Percentiles rank a stretch among this genome's conserved stretches.
These are phyloP conservation scores for Sclerospora graminicola DNA, from an alignment of 352 stramenopile species.

Conservation along the genomic window DNA sequence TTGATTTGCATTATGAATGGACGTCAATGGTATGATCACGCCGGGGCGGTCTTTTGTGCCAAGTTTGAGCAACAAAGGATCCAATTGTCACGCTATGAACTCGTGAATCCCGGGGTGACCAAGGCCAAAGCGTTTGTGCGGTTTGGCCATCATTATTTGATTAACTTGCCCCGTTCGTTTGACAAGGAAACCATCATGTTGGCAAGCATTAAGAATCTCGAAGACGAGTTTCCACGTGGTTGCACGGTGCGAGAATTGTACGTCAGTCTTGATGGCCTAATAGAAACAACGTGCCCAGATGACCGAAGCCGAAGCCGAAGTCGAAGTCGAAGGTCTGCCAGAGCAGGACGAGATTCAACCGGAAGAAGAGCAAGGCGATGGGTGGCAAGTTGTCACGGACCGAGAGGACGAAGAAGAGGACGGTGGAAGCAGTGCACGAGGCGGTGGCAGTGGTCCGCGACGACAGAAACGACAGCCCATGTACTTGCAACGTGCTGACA, in stretches of 20 bases:
- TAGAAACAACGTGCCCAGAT: conserved; percentile 27
- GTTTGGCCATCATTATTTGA: conserved; percentile 75
- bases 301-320: conserved; percentile 8
- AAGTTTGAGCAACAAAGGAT: conserved; percentile 78
- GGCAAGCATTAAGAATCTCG: conserved; percentile 65
- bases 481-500: conserved; percentile 28
- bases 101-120: conserved; percentile 32
- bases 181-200: conserved; percentile 59
- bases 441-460: conserved; percentile 1
- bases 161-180: conserved; percentile 68
- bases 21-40: conserved; percentile 54
- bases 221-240: conserved; percentile 68
- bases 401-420: background rate
- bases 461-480: conserved; percentile 10
- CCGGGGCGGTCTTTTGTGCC: conserved; percentile 42
- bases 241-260: conserved; percentile 59
- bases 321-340: background rate
- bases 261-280: conserved; percentile 49
- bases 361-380: too few relatives aligned
- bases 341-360: too few relatives aligned
- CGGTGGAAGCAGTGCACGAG: background rate
- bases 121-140: conserved; percentile 57
- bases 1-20: conserved; percentile 68
- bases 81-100: conserved; percentile 55
- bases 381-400: background rate